phyloP scores from a whole-genome alignment of 257 asterid species.

The Fraxinus pennsylvanica region DNA sequence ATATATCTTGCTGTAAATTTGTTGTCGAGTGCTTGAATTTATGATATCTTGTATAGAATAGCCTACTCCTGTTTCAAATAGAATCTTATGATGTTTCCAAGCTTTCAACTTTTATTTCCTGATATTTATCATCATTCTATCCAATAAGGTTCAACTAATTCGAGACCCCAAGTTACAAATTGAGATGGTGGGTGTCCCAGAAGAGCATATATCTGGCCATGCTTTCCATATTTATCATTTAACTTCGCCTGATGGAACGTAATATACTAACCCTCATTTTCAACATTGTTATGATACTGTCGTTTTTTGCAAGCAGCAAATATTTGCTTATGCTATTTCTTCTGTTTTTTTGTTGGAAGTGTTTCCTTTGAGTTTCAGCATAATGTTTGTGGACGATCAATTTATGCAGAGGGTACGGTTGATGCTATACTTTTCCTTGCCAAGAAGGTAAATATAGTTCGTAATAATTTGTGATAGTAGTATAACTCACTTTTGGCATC shows the following conservation, averaged over 20 bases:
- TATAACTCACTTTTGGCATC: background rate
- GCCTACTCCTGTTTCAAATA: background rate
- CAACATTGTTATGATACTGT: background rate
- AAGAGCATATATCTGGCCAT: constrained; percentile 83
- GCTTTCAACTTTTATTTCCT: background rate
- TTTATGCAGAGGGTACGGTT: constrained; percentile 96
- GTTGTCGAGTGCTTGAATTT: background rate
- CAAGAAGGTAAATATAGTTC: constrained; percentile 56
- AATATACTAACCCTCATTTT: constrained; percentile 26
- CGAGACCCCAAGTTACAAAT: constrained; percentile 79
- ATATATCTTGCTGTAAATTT: background rate
- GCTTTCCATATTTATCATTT: constrained; percentile 92
- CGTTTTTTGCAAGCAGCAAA: constrained; percentile 17
- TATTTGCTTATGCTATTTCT: constrained; percentile 9
- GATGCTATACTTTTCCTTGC: constrained; percentile 92
- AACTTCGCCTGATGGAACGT: constrained; percentile 89
- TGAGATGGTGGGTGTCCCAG: constrained; percentile 93
- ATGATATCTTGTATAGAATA: background rate
- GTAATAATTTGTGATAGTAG: background rate
- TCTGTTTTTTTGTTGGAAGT: constrained; percentile 36
- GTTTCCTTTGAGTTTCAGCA: constrained; percentile 94
- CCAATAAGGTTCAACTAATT: constrained; percentile 61
- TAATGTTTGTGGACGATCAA: constrained; percentile 96
- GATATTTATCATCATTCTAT: constrained; percentile 8
- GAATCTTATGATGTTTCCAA: background rate